Evolutionary conservation across 176 grass and related monocot species (phyloP).

Genomic region (Rhynchospora pubera): DNA sequence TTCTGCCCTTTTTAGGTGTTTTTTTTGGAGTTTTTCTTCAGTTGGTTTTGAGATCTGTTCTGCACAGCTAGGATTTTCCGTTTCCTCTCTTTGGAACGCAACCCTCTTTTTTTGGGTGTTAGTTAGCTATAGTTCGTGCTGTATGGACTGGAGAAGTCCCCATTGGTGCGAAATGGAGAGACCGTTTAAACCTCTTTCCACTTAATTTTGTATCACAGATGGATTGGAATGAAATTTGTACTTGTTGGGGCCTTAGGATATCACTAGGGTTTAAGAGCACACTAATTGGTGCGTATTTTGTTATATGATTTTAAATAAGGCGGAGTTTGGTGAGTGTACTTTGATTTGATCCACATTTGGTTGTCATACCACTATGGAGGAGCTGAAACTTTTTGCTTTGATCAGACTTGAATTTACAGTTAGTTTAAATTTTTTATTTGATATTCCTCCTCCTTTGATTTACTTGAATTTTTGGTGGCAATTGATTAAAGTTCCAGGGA

Average conservation of each 20-base stretch:
- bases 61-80: background rate
- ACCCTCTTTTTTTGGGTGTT: background rate
- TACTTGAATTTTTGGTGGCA: background rate
- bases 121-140: background rate
- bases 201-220: background rate
- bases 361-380: background rate
- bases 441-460: background rate
- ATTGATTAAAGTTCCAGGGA: background rate
- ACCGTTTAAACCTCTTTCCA: background rate
- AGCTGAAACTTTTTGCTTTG: background rate
- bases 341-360: background rate
- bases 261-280: conserved; percentile 7
- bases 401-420: background rate
- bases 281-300: background rate
- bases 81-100: background rate
- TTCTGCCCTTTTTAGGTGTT: background rate
- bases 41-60: background rate
- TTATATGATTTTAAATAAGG: background rate
- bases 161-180: background rate
- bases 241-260: background rate
- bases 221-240: background rate
- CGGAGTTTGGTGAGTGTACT: background rate
- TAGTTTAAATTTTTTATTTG: background rate
- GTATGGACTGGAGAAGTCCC: background rate
- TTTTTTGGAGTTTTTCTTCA: background rate